These are phyloP conservation scores for Phytomonas sp. DNA, from an alignment of 208 protist species.

Conservation along the genomic window DNA sequence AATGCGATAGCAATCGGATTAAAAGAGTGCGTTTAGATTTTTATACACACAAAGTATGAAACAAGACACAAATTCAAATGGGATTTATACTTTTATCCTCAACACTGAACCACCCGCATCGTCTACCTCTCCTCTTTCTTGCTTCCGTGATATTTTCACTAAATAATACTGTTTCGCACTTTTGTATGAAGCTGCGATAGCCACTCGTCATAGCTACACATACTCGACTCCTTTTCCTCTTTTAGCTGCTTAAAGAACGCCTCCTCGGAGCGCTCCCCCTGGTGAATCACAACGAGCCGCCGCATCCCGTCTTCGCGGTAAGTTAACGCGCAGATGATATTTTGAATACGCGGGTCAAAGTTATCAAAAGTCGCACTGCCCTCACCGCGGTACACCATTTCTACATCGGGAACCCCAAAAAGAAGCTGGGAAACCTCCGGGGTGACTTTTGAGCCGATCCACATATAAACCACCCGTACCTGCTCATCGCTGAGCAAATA, in stretches of 20 bases:
- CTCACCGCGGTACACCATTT: slow-evolving; percentile 28
- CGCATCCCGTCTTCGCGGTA: slow-evolving; percentile 68
- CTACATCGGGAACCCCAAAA: slow-evolving; percentile 46
- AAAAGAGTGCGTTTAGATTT: not conserved
- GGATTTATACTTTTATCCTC: not conserved
- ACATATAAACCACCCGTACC: slow-evolving; percentile 75
- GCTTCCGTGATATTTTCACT: not conserved
- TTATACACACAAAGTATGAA: not conserved
- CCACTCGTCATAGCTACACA: slow-evolving; percentile 59
- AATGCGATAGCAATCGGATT: not conserved
- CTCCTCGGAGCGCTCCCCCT: slow-evolving; percentile 66
- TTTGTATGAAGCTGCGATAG: slow-evolving; percentile 56
- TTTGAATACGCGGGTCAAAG: slow-evolving; percentile 62
- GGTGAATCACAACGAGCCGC: slow-evolving; percentile 69
- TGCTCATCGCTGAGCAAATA: slow-evolving; percentile 85
- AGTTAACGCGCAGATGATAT: slow-evolving; percentile 61
- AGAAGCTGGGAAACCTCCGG: slow-evolving; percentile 41
- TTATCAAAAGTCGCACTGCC: slow-evolving; percentile 39
- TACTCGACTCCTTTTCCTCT: slow-evolving; percentile 43
- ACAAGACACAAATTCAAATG: not conserved
- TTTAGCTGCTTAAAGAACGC: slow-evolving; percentile 75
- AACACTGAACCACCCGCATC: not conserved
- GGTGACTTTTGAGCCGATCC: slow-evolving; percentile 58
- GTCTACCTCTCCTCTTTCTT: not conserved
- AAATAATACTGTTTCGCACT: slow-evolving; percentile 15